Evolutionary conservation across 441 rosid species (phyloP), one percentile per base, ranked within the genome.

Genomic region (Capsella rubella): DNA sequence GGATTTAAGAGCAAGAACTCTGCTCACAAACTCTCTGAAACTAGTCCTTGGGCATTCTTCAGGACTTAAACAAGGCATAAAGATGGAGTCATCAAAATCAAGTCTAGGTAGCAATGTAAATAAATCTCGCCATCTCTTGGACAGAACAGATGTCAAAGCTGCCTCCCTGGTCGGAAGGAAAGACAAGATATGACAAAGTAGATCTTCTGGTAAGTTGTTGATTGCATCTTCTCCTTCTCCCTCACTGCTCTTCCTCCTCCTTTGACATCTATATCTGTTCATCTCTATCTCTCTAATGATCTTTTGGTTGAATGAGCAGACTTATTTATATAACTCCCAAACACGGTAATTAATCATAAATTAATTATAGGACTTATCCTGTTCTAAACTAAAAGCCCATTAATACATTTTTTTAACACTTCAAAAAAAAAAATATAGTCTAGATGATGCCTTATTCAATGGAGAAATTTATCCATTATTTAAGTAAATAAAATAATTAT

Each of bases 41-140:
- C 49, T 50, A 35, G 34, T 65, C 45, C 69, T 40, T 12, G 35
- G 0, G 32, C 32, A 47, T 16, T 16, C 45, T 47, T 32, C 16
- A 2, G 28, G 8, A n/a, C 67, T 45, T 6, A 16, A 4, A 64
- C 31, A 27, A 32, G 7, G 16, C 45, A 47, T 10, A 12, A 47
- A 66, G 46, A 37, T 10, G 53, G 62, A 54, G 62, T 53, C 72
- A 8, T 67, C 63, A 29, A 40, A 49, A 11, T 67, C 63, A 54
- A 54, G 42, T 27, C 6, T 53, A 67, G 62, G 40, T 54, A 42
- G 11, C 15, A 28, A 6, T 15, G 42, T 42, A 54, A 67, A 67
- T 63, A 67, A 67, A 42, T 15, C 8, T 28, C 63, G 62, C 63
- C 72, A 67, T 29, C 53, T 67, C n/a, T 54, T 67, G 42, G 72